These are phyloP conservation scores for Neopestalotiopsis clavispora DNA, from an alignment of 2,329 filamentous ascomycete genomes.

Conservation along the genomic window DNA sequence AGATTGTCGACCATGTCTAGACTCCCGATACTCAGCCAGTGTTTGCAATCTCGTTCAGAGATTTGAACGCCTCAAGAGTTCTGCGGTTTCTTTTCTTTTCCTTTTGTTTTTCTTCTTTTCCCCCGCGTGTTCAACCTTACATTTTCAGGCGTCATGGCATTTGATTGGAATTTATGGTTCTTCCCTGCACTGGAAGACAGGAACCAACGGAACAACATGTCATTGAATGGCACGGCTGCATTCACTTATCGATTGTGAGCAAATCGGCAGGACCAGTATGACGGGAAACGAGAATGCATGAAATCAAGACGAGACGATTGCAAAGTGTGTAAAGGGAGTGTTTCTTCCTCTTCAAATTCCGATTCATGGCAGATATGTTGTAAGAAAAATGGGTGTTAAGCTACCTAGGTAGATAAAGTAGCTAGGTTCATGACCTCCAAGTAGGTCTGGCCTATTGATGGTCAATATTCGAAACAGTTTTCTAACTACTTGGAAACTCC, in stretches of 20 bases:
- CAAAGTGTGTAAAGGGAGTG: neutral
- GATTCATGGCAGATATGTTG: neutral
- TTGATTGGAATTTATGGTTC: neutral
- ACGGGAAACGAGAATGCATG: conserved; percentile 13
- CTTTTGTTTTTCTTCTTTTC: neutral
- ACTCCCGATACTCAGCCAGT: neutral
- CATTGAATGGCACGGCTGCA: neutral
- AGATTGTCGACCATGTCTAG: neutral
- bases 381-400: neutral
- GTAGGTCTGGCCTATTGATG: neutral
- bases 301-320: neutral
- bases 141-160: conserved; percentile 2
- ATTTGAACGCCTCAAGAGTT: neutral
- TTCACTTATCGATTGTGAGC: neutral
- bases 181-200: neutral
- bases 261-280: neutral
- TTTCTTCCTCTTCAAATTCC: neutral
- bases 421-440: neutral
- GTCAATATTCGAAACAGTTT: neutral
- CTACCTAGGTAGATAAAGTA: neutral
- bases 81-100: too few species aligned
- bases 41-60: too few species aligned
- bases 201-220: neutral
- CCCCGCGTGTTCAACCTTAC: neutral
- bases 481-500: neutral